Percentiles rank a stretch among this genome's conserved stretches.
phyloP scores from a whole-genome alignment of 1,284 basidiomycete species.

The Sporisorium exsertum region DNA sequence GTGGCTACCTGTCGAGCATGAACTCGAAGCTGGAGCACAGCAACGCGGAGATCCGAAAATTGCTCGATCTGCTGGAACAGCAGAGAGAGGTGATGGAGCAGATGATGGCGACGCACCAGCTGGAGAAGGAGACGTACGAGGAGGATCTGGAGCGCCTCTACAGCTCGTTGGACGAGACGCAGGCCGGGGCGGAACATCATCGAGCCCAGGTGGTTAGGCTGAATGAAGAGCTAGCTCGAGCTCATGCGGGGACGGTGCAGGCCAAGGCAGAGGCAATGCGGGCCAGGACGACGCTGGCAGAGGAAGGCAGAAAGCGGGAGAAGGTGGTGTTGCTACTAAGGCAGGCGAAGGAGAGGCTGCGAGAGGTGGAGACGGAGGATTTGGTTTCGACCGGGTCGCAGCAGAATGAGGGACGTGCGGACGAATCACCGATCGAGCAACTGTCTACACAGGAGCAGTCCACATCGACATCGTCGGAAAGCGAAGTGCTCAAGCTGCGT shows the following conservation, averaged over 20 bases:
- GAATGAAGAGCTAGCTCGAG: conserved; percentile 46
- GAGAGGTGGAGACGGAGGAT: conserved; percentile 27
- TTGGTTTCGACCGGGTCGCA: not conserved
- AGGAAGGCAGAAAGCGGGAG: conserved; percentile 50
- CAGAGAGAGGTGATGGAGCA: conserved; percentile 63
- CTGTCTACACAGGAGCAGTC: not conserved
- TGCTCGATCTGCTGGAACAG: conserved; percentile 61
- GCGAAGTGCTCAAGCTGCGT: conserved; percentile 18
- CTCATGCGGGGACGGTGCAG: conserved; percentile 33
- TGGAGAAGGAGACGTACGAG: conserved; percentile 50
- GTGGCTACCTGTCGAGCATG: conserved; percentile 50
- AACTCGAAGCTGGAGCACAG: conserved; percentile 50
- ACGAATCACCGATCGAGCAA: not conserved
- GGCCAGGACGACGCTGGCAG: conserved; percentile 15
- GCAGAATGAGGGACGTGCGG: not conserved
- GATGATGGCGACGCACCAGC: conserved; percentile 59
- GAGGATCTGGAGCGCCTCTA: conserved; percentile 54
- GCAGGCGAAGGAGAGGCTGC: conserved; percentile 35
- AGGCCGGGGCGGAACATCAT: conserved; percentile 30
- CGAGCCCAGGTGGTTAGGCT: conserved; percentile 21
- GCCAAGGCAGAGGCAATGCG: conserved; percentile 49
- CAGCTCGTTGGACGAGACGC: conserved; percentile 32
- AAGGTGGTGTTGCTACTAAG: conserved; percentile 36
- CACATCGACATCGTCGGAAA: conserved; percentile 1
- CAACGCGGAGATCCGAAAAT: conserved; percentile 53